Percentiles rank a stretch among this genome's conserved stretches.
Evolutionary conservation across 2,329 filamentous ascomycete species (phyloP).

Genomic region (Talaromyces pinophilus): DNA sequence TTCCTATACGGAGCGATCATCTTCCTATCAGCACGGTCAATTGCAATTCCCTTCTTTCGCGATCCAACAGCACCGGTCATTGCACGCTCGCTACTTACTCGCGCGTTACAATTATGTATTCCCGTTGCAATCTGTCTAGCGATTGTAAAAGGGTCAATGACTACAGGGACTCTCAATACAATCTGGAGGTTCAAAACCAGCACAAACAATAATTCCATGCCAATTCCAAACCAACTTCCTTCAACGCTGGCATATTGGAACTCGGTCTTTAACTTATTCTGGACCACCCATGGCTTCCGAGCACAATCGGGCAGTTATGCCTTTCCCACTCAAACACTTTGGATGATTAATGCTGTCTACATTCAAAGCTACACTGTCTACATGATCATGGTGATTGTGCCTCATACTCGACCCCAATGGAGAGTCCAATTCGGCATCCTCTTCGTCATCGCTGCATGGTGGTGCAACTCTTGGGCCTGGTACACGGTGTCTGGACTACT

Average conservation of each 20-base stretch:
- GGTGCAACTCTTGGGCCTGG: slow-evolving; percentile 47
- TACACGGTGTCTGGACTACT: slow-evolving; percentile 47
- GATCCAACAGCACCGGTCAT: slow-evolving; percentile 37
- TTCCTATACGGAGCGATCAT: slow-evolving; percentile 51
- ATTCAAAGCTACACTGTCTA: slow-evolving; percentile 52
- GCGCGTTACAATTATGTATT: slow-evolving; percentile 46
- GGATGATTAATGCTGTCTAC: slow-evolving; percentile 49
- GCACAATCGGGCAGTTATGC: slow-evolving; percentile 45
- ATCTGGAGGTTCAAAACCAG: slow-evolving; percentile 24
- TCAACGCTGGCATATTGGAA: slow-evolving; percentile 49
- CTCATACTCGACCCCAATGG: slow-evolving; percentile 39
- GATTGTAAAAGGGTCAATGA: slow-evolving; percentile 34
- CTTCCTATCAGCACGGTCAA: slow-evolving; percentile 48
- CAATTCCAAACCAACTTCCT: slow-evolving; percentile 37
- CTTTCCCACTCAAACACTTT: slow-evolving; percentile 51
- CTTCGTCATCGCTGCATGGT: slow-evolving; percentile 50
- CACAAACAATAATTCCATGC: slow-evolving; percentile 40
- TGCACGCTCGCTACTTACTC: slow-evolving; percentile 46
- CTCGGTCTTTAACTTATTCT: slow-evolving; percentile 51
- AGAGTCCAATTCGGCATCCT: slow-evolving; percentile 39
- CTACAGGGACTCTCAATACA: slow-evolving; percentile 35
- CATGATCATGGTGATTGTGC: slow-evolving; percentile 52
- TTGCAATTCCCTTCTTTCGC: slow-evolving; percentile 46
- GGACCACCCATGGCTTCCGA: slow-evolving; percentile 43
- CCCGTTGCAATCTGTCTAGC: slow-evolving; percentile 45